Base-by-base conservation (phyloP, 441 rosid genomes). In the Pelargonium myrrhifolium region DNA sequence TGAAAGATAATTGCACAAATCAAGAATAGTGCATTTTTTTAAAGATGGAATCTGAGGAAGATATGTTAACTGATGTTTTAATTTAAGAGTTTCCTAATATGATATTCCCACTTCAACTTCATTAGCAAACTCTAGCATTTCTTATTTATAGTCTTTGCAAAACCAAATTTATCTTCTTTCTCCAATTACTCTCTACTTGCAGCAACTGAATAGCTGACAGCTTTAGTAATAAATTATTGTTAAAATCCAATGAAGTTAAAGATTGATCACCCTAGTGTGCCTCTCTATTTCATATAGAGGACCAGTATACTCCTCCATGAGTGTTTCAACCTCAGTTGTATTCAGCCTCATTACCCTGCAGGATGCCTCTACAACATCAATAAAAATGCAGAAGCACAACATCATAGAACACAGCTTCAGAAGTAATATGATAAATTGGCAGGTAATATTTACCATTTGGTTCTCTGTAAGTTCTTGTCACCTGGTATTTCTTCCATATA, bases 401-500 rank as follows among this genome's bases (percentile, higher is more conserved):
- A 69, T 69, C 10, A 68, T 70, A 72, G n/a, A 65, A 56, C 17
- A 42, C 21, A 45, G n/a, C 71, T 28, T 40, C 28, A 14, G 26
- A 68, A 64, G 68, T 42, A 61, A 35, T 24, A 66, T 24, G 35
- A 21, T 65, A 28, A 75, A 65, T 21, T 39, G 1, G 11, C 42
- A 17, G 62, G 12, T 14, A 39, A 53, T 37, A 56, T 65, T 71
- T 78, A 90, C 98, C 98, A 93, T 89, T 85, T 87, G 24, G 97
- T 90, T 80, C 88, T 86, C 71, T 90, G 97, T 77, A 93, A 82
- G 67, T 83, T 85, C 84, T 85, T 90, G 62, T 81, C 84, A 10
- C 98, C 98, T 0, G 93, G 96, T 72, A 92, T 88, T 21, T 90
- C 89, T 80, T 88, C 85, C 85, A 92, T 86, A 73, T 92, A 84